phyloP scores from a whole-genome alignment of 2,329 filamentous ascomycete species.

The Ophiostoma australiae region DNA sequence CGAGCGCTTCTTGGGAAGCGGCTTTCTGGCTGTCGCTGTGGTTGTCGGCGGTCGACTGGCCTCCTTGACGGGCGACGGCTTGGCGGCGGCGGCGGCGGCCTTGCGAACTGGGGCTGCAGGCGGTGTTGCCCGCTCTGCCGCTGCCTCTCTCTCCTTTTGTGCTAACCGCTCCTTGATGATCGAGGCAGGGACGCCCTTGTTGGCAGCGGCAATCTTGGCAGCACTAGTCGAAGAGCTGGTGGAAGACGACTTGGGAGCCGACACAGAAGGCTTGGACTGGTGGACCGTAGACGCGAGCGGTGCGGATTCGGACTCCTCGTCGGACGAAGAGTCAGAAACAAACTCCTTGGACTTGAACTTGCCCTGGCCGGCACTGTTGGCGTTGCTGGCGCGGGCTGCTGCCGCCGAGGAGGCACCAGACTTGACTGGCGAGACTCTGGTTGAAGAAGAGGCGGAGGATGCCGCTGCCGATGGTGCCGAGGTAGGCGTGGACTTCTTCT shows the following conservation, averaged over 20 bases:
- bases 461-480: constrained; percentile 13
- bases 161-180: constrained; percentile 19
- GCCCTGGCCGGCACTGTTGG: constrained; percentile 40
- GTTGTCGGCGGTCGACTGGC: not conserved
- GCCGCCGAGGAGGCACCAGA: constrained; percentile 39
- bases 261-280: constrained; percentile 21
- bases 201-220: constrained; percentile 24
- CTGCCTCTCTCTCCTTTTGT: constrained; percentile 23
- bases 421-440: constrained; percentile 41
- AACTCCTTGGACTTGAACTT: constrained; percentile 52
- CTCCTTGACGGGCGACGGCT: constrained; percentile 25
- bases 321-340: constrained; percentile 52
- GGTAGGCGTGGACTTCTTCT: constrained; percentile 36
- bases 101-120: constrained; percentile 25
- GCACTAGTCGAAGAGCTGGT: not conserved
- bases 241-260: constrained; percentile 15
- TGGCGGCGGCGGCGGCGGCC: not conserved
- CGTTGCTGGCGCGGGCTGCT: constrained; percentile 36
- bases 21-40: constrained; percentile 1
- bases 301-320: constrained; percentile 39
- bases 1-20: constrained; percentile 47
- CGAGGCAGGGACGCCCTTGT: constrained; percentile 6
- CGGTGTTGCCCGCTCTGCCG: not conserved
- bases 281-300: constrained; percentile 34
- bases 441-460: constrained; percentile 24